Conservation (phyloP, 2,329 filamentous ascomycete species). For the Sporothrix pallida region DNA sequence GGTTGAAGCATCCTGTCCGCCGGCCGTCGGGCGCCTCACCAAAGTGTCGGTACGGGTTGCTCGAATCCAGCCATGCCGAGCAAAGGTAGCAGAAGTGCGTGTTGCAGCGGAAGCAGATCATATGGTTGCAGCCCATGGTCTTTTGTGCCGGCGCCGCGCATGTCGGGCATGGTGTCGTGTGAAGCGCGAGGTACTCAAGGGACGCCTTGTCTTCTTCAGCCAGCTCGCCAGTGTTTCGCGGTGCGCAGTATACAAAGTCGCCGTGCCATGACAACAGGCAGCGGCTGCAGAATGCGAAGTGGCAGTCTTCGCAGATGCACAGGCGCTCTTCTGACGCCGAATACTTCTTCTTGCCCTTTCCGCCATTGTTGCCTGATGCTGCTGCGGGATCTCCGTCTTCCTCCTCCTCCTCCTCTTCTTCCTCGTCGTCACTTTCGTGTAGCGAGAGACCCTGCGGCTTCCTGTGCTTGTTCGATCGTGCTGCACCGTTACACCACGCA, state of each 20-base stretch:
- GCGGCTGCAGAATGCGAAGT: slow-evolving; percentile 81
- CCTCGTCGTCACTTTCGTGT: slow-evolving; percentile 57
- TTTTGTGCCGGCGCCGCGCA: slow-evolving; percentile 87
- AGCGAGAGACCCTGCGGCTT: slow-evolving; percentile 73
- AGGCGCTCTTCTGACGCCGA: slow-evolving; percentile 65
- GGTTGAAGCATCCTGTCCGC: slow-evolving; percentile 74
- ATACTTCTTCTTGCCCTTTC: slow-evolving; percentile 36
- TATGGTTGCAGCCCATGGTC: slow-evolving; percentile 93
- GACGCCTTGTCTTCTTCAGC: slow-evolving; percentile 77
- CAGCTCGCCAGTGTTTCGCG: slow-evolving; percentile 59
- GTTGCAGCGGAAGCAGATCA: slow-evolving; percentile 88
- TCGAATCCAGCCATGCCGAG: slow-evolving; percentile 79
- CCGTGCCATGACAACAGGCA: slow-evolving; percentile 88
- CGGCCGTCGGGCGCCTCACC: slow-evolving; percentile 64
- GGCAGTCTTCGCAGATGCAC: slow-evolving; percentile 85
- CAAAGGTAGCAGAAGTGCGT: slow-evolving; percentile 97
- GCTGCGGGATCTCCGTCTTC: slow-evolving; percentile 38
- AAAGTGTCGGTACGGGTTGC: slow-evolving; percentile 88
- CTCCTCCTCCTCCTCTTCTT: slow-evolving; percentile 51
- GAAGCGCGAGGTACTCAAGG: slow-evolving; percentile 77
- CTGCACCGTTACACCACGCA: slow-evolving; percentile 89
- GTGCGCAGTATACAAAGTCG: slow-evolving; percentile 73
- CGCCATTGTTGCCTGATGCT: not conserved
- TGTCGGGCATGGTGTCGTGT: slow-evolving; percentile 88
- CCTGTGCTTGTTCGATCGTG: slow-evolving; percentile 73